Evolutionary conservation across 805 yeast genomes (phyloP), one percentile per base, ranked within the genome.

Genomic region (Hanseniaspora taiwanica): DNA sequence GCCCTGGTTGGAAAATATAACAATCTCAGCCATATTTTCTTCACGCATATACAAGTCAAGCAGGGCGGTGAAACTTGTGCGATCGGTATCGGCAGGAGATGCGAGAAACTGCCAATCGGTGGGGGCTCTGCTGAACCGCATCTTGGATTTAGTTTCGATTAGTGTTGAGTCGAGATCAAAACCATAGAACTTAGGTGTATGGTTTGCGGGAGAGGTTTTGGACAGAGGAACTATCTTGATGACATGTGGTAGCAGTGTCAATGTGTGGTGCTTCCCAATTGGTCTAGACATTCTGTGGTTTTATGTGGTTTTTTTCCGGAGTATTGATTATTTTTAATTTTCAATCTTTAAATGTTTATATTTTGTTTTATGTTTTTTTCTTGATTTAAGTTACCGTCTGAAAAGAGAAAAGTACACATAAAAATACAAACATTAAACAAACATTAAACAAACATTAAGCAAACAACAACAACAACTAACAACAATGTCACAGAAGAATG

Each of bases 121-220:
- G 1, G 81, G 69, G 6, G 71, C 62, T 19, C 67, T 58, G 0
- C 85, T 68, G 52, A 78, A 84, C 36, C 64, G 69, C 14, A 52
- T 36, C 1, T 83, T 84, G 0, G 82, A 69, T 52, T 73, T 78
- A 0, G 95, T 77, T 13, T 55, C 54, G 0, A 84, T 72, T 6
- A 89, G 48, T 0, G 97, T 89, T 7, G 74, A 79, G 62, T 89
- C 98, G 38, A 89, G 63, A 56, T 89, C 97, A 58, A 87, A 89
- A 0, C 81, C 81, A 2, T 84, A 84, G 1, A 81, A 50, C 33
- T 65, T 66, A 2, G 62, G 43, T 3, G 45, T 39, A 2, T 39
- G 45, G 1, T 40, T 36, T 14, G 27, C 21, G 9, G 37, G 6
- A 4, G 31, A 19, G 12, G 20, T 18, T 6, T 24, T 29, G 24